Conservation (phyloP, 2,329 filamentous ascomycete genomes). For the Hirsutella thompsonii region DNA sequence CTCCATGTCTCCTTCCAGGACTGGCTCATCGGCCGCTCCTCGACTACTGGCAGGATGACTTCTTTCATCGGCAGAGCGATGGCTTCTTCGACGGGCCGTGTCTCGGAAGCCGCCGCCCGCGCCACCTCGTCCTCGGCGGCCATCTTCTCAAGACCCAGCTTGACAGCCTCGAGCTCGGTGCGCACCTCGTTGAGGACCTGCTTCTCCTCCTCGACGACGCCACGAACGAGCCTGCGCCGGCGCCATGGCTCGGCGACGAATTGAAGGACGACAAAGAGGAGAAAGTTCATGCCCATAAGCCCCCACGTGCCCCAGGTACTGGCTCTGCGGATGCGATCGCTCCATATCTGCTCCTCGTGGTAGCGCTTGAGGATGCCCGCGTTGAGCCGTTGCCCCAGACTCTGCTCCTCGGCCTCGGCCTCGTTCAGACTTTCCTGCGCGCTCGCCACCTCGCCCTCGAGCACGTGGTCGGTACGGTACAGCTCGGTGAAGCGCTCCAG, state of each 20-base stretch:
- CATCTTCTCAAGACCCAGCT: conserved; percentile 14
- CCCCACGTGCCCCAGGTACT: conserved; percentile 98
- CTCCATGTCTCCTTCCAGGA: conserved; percentile 23
- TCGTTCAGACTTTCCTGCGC: conserved; percentile 60
- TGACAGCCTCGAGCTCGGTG: conserved; percentile 24
- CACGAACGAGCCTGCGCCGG: conserved; percentile 64
- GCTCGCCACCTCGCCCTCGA: conserved; percentile 69
- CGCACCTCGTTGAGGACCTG: conserved; percentile 36
- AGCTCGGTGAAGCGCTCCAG: conserved; percentile 89
- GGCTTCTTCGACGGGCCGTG: not conserved
- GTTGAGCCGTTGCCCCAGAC: conserved; percentile 61
- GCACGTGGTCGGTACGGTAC: conserved; percentile 84
- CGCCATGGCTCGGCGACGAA: conserved; percentile 91
- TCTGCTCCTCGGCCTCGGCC: conserved; percentile 70
- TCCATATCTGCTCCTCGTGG: conserved; percentile 99
- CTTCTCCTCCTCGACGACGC: conserved; percentile 69
- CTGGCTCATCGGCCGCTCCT: too few species aligned
- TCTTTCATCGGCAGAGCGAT: not conserved
- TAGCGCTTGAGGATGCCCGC: conserved; percentile 80
- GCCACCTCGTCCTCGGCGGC: conserved; percentile 6
- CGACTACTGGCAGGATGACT: not conserved
- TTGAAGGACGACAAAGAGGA: conserved; percentile 77
- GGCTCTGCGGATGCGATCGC: conserved; percentile 89
- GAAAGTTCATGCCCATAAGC: conserved; percentile 89
- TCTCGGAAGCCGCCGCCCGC: not conserved